Percentiles rank a stretch among this genome's conserved stretches.
phyloP scores from a whole-genome alignment of 768 basidiomycete species.

The Tylopilus sp. region DNA sequence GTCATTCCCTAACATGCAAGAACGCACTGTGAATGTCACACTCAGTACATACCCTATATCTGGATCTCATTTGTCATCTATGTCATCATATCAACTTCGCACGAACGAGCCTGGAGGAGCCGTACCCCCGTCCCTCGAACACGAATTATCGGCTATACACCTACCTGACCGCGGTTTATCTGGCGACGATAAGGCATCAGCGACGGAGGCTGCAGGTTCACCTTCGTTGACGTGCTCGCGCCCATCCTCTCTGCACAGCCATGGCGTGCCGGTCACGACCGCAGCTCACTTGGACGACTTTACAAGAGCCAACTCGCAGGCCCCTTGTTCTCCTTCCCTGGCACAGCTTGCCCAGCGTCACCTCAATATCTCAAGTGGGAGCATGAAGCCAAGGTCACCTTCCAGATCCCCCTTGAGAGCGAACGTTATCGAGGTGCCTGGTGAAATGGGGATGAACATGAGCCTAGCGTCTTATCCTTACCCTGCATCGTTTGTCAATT shows the following conservation, averaged over 20 bases:
- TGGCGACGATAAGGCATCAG: conserved; percentile 3
- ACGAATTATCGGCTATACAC: conserved; percentile 19
- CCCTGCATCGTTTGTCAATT: conserved; percentile 41
- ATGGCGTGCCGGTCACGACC: conserved; percentile 50
- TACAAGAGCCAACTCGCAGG: conserved; percentile 13
- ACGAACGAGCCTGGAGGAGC: conserved; percentile 11
- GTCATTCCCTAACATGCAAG: conserved; percentile 15
- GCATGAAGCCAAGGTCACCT: conserved; percentile 29
- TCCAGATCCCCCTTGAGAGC: conserved; percentile 30
- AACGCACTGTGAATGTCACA: conserved; percentile 22
- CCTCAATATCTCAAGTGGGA: conserved; percentile 19
- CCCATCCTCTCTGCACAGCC: conserved; percentile 37
- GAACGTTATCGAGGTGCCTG: conserved; percentile 17
- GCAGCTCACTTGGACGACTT: conserved; percentile 29
- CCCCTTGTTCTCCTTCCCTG: conserved; percentile 13
- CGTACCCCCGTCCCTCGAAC: conserved; percentile 19
- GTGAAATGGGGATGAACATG: conserved; percentile 11
- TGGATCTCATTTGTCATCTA: conserved; percentile 35
- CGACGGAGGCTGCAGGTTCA: conserved; percentile 4
- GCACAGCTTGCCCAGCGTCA: conserved; percentile 26
- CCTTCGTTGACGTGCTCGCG: conserved; percentile 19
- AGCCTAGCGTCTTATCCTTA: conserved; percentile 9
- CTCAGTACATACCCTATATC: conserved; percentile 27
- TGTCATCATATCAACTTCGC: conserved; percentile 29
- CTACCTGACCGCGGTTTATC: conserved; percentile 16